Evolutionary conservation across 441 rosid species (phyloP).

Genomic region (Mallotus repandus): DNA sequence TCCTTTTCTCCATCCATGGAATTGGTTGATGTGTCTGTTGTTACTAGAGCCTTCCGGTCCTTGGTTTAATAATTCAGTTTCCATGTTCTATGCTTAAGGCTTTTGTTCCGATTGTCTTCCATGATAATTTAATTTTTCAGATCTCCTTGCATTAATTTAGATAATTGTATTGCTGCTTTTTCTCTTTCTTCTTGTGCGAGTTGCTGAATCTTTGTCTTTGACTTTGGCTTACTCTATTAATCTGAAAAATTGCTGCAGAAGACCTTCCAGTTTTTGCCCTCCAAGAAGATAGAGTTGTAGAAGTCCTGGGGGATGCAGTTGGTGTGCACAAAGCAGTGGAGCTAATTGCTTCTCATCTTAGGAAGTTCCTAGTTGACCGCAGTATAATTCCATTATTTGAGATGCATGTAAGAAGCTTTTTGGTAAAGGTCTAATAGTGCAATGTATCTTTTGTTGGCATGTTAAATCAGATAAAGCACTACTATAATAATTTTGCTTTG

Average conservation of each 20-base stretch:
- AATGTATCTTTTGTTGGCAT: background rate
- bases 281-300: conserved; percentile 96
- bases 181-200: background rate
- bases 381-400: conserved; percentile 87
- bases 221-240: background rate
- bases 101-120: background rate
- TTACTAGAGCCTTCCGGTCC: background rate
- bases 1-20: background rate
- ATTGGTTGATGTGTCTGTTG: background rate
- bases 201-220: conserved; percentile 1
- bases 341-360: conserved; percentile 87
- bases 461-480: conserved; percentile 12
- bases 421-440: background rate
- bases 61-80: background rate
- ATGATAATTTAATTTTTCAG: background rate
- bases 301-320: conserved; percentile 79
- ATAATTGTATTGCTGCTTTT: background rate
- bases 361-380: conserved; percentile 95
- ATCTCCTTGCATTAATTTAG: background rate
- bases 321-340: conserved; percentile 90
- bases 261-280: conserved; percentile 91
- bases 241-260: conserved; percentile 49
- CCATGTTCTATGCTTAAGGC: background rate
- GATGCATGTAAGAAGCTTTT: conserved; percentile 56
- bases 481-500: conserved; percentile 17